These are phyloP conservation scores for Haplosporangium gracile DNA, from an alignment of 192 early-diverging fungal species.

Conservation along the genomic window DNA sequence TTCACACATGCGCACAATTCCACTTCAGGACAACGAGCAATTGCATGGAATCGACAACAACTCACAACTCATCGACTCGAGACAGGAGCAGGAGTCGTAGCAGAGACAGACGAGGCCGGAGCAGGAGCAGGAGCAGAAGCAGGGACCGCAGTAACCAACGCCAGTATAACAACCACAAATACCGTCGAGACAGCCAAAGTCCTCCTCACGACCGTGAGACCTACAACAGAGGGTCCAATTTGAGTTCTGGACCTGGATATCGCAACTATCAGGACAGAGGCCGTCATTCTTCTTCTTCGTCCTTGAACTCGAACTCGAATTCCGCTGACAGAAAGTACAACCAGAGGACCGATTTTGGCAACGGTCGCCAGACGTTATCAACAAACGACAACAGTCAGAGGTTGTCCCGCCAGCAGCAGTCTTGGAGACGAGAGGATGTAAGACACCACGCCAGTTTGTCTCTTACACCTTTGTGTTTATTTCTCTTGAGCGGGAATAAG, in stretches of 20 bases:
- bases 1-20: too few species aligned
- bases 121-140: constrained; percentile 17
- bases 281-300: background rate
- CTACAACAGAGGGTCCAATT: background rate
- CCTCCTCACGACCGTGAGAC: constrained; percentile 9
- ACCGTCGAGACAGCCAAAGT: constrained; percentile 18
- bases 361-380: background rate
- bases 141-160: constrained; percentile 2
- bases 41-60: background rate
- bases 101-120: background rate
- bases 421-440: constrained; percentile 27
- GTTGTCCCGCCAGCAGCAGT: background rate
- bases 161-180: background rate
- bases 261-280: background rate
- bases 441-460: background rate
- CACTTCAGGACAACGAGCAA: background rate
- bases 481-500: background rate
- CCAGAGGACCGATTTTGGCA: background rate
- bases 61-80: background rate
- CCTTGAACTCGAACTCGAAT: background rate
- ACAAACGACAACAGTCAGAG: background rate
- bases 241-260: background rate
- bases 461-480: background rate
- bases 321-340: constrained; percentile 4
- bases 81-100: background rate